Evolutionary conservation across 345 rosid genomes (phyloP).

Genomic region (Combretum micranthum): DNA sequence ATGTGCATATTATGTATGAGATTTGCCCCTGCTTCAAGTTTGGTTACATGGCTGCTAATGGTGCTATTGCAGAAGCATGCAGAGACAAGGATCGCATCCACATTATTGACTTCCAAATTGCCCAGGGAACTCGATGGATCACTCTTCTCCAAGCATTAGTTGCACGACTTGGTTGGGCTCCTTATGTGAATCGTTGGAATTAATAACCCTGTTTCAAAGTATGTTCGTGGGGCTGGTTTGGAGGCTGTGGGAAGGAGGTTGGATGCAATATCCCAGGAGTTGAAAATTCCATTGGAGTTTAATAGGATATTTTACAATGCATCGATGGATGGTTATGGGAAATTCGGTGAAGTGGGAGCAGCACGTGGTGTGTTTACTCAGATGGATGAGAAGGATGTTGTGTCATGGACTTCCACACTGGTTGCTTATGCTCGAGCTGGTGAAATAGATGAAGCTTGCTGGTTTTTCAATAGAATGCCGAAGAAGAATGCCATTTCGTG

Average conservation of each 20-base stretch:
- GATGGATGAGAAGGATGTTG: constrained; percentile 32
- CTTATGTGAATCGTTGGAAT: constrained; percentile 60
- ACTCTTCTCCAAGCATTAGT: too few species aligned
- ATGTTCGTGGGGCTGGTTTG: constrained; percentile 47
- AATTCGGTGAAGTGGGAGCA: constrained; percentile 24
- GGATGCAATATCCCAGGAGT: constrained; percentile 36
- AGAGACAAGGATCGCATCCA: too few species aligned
- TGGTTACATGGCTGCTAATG: constrained; percentile 80
- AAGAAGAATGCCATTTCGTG: constrained; percentile 29
- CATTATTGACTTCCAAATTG: too few species aligned
- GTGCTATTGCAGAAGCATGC: too few species aligned
- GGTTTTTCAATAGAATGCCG: constrained; percentile 28
- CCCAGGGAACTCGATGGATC: too few species aligned
- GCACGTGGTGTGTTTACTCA: constrained; percentile 17
- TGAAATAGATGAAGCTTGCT: constrained; percentile 27
- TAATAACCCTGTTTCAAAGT: constrained; percentile 42
- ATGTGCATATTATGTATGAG: constrained; percentile 54
- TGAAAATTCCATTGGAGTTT: constrained; percentile 50
- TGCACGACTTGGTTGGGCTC: constrained; percentile 58
- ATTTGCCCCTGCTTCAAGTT: constrained; percentile 73
- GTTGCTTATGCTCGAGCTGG: constrained; percentile 25
- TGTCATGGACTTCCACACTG: constrained; percentile 46
- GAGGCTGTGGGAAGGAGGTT: constrained; percentile 38
- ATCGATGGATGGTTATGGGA: constrained; percentile 40
- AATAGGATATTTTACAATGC: constrained; percentile 30